Conservation (phyloP, 257 asterid genomes). For the Capsicum chinense region DNA sequence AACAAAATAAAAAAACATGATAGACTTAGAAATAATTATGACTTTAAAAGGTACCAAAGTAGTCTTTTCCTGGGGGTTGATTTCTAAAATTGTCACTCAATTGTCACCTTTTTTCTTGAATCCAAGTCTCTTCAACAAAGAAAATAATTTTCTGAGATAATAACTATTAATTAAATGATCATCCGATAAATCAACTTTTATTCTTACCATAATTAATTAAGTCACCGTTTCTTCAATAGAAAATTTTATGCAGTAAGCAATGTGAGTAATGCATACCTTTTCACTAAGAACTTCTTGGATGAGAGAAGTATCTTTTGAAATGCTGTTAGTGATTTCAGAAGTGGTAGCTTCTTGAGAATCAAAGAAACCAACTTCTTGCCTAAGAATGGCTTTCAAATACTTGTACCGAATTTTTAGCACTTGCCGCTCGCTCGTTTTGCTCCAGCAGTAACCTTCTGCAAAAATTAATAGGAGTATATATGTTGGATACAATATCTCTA, state of each 20-base stretch:
- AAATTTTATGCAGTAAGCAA: background rate
- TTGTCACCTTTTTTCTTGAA: background rate
- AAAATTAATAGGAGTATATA: background rate
- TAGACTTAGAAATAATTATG: background rate
- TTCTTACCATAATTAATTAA: no score
- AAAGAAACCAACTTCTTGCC: constrained; percentile 91
- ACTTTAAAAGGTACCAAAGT: background rate
- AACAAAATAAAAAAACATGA: background rate
- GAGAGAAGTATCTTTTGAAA: constrained; percentile 80
- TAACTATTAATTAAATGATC: background rate
- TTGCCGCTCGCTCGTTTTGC: constrained; percentile 81
- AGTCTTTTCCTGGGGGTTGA: background rate
- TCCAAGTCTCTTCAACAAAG: no score
- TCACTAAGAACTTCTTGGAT: constrained; percentile 89
- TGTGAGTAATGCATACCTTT: constrained; percentile 49
- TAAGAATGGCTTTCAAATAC: constrained; percentile 76
- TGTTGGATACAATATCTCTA: background rate
- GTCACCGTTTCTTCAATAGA: no score
- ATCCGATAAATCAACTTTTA: background rate
- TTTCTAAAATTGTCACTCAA: no score
- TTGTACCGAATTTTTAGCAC: constrained; percentile 72
- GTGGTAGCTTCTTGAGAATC: constrained; percentile 90
- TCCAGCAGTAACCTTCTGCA: constrained; percentile 94
- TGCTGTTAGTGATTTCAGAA: constrained; percentile 74
- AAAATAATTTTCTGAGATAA: background rate